A percentile compares a stretch with the other conserved stretches of the same genome.
These are phyloP conservation scores for Wilcoxina mikolae DNA, from an alignment of 495 filamentous ascomycete species.

Conservation along the genomic window DNA sequence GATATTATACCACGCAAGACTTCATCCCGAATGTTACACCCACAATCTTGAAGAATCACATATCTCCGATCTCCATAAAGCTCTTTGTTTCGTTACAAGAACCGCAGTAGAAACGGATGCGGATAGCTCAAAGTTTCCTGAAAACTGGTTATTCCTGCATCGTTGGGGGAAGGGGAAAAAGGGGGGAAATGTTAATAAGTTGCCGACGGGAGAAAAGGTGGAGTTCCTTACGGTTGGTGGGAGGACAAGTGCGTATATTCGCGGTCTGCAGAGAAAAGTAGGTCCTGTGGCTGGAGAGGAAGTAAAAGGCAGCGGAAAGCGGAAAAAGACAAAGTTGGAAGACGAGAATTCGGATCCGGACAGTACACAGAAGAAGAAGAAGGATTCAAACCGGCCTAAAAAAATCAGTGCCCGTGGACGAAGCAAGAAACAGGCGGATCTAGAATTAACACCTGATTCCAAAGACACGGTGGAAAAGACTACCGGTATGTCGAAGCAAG, in stretches of 20 bases:
- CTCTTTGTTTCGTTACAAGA: conserved; percentile 63
- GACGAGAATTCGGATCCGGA: neutral
- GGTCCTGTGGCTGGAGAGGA: conserved; percentile 30
- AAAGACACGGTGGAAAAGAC: neutral
- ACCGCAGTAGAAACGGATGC: conserved; percentile 63
- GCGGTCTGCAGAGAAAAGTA: conserved; percentile 73
- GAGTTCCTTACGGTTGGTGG: conserved; percentile 74
- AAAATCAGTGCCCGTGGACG: neutral
- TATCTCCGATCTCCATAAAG: conserved; percentile 53
- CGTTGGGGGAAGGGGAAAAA: conserved; percentile 86
- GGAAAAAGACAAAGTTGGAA: conserved; percentile 19
- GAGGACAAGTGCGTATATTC: conserved; percentile 75
- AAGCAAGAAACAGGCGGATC: neutral
- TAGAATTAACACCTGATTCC: no score
- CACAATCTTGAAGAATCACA: conserved; percentile 63
- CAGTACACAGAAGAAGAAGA: neutral
- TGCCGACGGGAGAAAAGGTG: conserved; percentile 76
- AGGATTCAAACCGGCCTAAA: neutral
- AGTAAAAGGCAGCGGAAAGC: conserved; percentile 31
- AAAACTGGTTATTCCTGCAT: conserved; percentile 83
- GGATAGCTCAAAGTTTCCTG: conserved; percentile 69
- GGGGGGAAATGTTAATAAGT: conserved; percentile 32
- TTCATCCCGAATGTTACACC: conserved; percentile 86
- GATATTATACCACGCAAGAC: conserved; percentile 66
- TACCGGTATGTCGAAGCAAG: neutral